Conservation (phyloP, 2,329 filamentous ascomycete genomes). For the Xylaria sp. region DNA sequence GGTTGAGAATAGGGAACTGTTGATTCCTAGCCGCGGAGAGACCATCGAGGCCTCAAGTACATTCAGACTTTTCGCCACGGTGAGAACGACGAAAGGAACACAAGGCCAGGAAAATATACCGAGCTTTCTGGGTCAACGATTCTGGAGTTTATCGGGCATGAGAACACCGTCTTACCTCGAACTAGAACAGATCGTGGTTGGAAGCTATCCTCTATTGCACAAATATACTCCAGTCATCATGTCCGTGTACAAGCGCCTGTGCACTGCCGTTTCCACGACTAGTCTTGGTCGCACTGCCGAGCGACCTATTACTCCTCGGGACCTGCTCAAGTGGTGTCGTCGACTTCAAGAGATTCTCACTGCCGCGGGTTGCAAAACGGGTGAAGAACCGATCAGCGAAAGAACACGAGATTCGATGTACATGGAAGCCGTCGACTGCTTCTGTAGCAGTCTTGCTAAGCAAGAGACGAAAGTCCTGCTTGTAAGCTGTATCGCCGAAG, state of each 20-base stretch:
- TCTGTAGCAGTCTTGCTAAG: slow-evolving; percentile 73
- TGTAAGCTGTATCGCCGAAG: slow-evolving; percentile 69
- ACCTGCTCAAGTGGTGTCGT: slow-evolving; percentile 87
- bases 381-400: slow-evolving; percentile 67
- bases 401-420: slow-evolving; percentile 77
- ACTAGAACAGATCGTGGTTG: slow-evolving; percentile 65
- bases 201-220: slow-evolving; percentile 64
- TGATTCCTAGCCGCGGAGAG: slow-evolving; percentile 86
- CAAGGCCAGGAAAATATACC: slow-evolving; percentile 64
- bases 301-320: slow-evolving; percentile 52
- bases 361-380: slow-evolving; percentile 56
- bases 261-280: slow-evolving; percentile 34
- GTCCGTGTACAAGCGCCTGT: slow-evolving; percentile 52
- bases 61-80: slow-evolving; percentile 88
- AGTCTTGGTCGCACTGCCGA: slow-evolving; percentile 35
- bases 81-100: slow-evolving; percentile 68
- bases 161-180: slow-evolving; percentile 62
- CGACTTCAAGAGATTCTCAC: slow-evolving; percentile 64
- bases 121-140: slow-evolving; percentile 72
- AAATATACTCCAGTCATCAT: slow-evolving; percentile 57
- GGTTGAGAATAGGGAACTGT: slow-evolving; percentile 84
- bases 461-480: slow-evolving; percentile 54
- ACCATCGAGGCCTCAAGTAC: slow-evolving; percentile 74
- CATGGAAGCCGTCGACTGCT: slow-evolving; percentile 88
- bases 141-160: slow-evolving; percentile 78